Base-by-base conservation (phyloP, 2,329 filamentous ascomycete genomes). In the Fusarium sulawesiense region DNA sequence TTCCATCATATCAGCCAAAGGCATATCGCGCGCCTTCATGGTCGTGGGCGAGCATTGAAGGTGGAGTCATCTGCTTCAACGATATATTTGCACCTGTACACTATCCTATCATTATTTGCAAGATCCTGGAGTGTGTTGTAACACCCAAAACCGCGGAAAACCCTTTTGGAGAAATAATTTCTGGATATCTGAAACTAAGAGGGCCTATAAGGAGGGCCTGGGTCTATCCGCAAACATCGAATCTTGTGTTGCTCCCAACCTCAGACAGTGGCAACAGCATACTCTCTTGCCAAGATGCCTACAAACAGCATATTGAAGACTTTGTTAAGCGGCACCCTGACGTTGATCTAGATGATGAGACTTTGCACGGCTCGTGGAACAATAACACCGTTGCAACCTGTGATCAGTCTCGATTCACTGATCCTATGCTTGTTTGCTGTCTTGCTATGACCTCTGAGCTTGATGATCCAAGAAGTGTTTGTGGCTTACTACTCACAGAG, bases 1-100 rank as follows among this genome's bases (percentile, higher is more conserved):
- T 40, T 3, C 12, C 16, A 4, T 48, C 45, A 1, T 14, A 48
- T 3, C 21, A 29, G 2, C 42, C 42, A 20, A 49, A 18, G 6
- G 11, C n/a, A 11, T 56, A 49, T 6, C 30, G 42, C 8, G 54
- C 42, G 3, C 54, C 54, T 8, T 56, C 54, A 5, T 56, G 54
- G 54, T 56, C 54, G 0, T 56, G 42, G 42, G 54, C 23, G 4
- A 49, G 42, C 14, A 14, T 56, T 1, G 54, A 56, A 16, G 54
- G 54, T 5, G 54, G 42, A 11, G 13, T 23, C 14, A 49, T 56
- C 21, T 4, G 13, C 7, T 48, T 56, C 12, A 4, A 40, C 3
- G 47, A 50, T 7, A 13, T 25, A 3, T 34, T 23, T 9, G 20
- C 7, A 4, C 30, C 47, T 14, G 8, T n/a, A 7, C 21, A 9